Evolutionary conservation across 2,329 filamentous ascomycete genomes (phyloP).

Genomic region (Diaporthe helianthi): DNA sequence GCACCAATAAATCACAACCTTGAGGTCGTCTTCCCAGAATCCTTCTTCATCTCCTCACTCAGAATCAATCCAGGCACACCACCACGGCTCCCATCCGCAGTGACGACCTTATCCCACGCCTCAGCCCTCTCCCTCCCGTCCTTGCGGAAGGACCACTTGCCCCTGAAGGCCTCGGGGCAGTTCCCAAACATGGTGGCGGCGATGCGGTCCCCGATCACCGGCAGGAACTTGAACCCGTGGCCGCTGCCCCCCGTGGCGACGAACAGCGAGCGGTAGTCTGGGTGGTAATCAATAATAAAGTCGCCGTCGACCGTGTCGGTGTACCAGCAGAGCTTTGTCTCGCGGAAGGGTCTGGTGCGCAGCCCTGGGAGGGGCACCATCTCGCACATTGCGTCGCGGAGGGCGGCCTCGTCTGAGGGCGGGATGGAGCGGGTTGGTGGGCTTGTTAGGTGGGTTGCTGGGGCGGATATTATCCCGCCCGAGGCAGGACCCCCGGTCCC

Average conservation of each 20-base stretch:
- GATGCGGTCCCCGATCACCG: slow-evolving; percentile 68
- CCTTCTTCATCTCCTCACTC: slow-evolving; percentile 48
- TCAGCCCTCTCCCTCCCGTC: slow-evolving; percentile 47
- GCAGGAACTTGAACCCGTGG: slow-evolving; percentile 74
- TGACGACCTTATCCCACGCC: slow-evolving; percentile 50
- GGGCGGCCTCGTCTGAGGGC: slow-evolving; percentile 64
- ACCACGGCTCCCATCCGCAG: slow-evolving; percentile 61
- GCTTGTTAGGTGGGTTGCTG: slow-evolving; percentile 58
- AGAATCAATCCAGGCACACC: slow-evolving; percentile 55
- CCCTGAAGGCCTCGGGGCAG: slow-evolving; percentile 57
- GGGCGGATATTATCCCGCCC: slow-evolving; percentile 44
- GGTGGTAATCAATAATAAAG: slow-evolving; percentile 75
- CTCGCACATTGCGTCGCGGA: slow-evolving; percentile 66
- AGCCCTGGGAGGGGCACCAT: slow-evolving; percentile 66
- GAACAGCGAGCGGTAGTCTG: slow-evolving; percentile 64
- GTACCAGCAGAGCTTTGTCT: slow-evolving; percentile 77
- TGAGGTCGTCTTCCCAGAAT: neutral
- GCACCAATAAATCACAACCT: slow-evolving; percentile 3
- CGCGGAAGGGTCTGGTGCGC: slow-evolving; percentile 64
- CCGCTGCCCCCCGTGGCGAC: slow-evolving; percentile 69
- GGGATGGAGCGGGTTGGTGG: slow-evolving; percentile 57
- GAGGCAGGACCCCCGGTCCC: too few species aligned
- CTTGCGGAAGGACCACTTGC: slow-evolving; percentile 70
- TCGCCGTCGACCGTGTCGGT: slow-evolving; percentile 75
- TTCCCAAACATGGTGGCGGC: slow-evolving; percentile 60